phyloP scores from a whole-genome alignment of 306 rosid genomes.

The Cicer pinnatifidum region DNA sequence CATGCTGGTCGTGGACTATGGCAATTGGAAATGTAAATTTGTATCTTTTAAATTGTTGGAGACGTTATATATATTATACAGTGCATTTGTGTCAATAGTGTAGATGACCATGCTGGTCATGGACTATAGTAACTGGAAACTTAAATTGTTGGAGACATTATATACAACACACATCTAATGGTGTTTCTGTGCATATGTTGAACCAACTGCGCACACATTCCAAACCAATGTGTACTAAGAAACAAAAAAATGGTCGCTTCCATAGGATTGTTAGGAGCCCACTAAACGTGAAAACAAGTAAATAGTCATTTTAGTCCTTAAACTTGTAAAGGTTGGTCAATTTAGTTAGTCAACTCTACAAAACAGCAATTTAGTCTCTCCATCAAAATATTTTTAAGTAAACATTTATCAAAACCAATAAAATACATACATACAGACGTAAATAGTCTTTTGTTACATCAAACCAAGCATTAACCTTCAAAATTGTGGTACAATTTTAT shows the following conservation, averaged over 20 bases:
- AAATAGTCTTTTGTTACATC: too few species aligned
- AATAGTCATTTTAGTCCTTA: too few species aligned
- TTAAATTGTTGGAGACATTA: background rate
- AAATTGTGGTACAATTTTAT: too few species aligned
- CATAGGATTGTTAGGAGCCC: background rate
- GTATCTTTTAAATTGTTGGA: constrained; percentile 20
- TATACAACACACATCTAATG: background rate
- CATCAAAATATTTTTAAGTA: too few species aligned
- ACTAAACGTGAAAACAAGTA: background rate
- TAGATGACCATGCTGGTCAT: background rate
- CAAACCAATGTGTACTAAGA: background rate
- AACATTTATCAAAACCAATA: too few species aligned
- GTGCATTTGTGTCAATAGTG: background rate
- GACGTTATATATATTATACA: background rate
- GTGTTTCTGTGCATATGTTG: background rate
- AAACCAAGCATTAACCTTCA: too few species aligned
- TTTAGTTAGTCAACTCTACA: too few species aligned
- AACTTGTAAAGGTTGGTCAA: too few species aligned
- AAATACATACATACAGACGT: too few species aligned
- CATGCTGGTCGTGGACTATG: background rate
- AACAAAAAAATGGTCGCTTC: background rate
- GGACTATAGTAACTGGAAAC: constrained; percentile 15
- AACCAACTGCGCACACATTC: background rate
- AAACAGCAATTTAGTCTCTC: too few species aligned
- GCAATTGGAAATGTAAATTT: constrained; percentile 13